phyloP scores from a whole-genome alignment of 1,284 basidiomycete species.

The Lentinula novae-zelandiae region DNA sequence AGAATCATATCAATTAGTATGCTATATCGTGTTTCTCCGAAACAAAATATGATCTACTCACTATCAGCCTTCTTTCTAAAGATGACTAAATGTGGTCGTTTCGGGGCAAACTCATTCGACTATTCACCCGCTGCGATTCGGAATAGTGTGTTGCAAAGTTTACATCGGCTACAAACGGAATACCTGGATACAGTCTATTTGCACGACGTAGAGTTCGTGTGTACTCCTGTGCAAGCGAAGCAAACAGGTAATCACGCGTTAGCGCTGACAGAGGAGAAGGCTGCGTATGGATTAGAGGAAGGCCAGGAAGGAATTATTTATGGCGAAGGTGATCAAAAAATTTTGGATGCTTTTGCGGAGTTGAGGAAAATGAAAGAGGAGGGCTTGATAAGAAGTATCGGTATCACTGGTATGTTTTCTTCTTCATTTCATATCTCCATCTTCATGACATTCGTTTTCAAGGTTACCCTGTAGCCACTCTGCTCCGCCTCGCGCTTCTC shows the following conservation, averaged over 20 bases:
- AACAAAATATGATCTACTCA: neutral
- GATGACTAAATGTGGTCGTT: conserved; percentile 95
- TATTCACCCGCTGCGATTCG: conserved; percentile 75
- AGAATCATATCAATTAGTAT: conserved; percentile 72
- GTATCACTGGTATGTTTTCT: conserved; percentile 67
- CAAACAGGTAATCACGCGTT: conserved; percentile 50
- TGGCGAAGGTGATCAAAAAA: conserved; percentile 77
- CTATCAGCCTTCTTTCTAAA: conserved; percentile 23
- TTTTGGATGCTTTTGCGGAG: conserved; percentile 73
- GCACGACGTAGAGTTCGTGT: conserved; percentile 92
- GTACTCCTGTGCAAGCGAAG: conserved; percentile 48
- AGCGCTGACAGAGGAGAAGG: conserved; percentile 51
- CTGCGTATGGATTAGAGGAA: conserved; percentile 56
- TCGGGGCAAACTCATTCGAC: conserved; percentile 75
- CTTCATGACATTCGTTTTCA: conserved; percentile 6
- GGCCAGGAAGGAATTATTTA: conserved; percentile 57
- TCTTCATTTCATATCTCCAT: neutral
- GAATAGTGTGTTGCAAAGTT: conserved; percentile 66
- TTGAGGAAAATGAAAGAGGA: conserved; percentile 75
- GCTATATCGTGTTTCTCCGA: conserved; percentile 14
- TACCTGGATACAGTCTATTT: conserved; percentile 88
- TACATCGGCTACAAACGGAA: conserved; percentile 72
- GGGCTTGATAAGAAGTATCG: conserved; percentile 77
- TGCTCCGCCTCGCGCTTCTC: conserved; percentile 81
- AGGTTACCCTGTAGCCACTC: conserved; percentile 88